phyloP scores from a whole-genome alignment of 2,329 filamentous ascomycete species.

The Aspergillus phoenicis region DNA sequence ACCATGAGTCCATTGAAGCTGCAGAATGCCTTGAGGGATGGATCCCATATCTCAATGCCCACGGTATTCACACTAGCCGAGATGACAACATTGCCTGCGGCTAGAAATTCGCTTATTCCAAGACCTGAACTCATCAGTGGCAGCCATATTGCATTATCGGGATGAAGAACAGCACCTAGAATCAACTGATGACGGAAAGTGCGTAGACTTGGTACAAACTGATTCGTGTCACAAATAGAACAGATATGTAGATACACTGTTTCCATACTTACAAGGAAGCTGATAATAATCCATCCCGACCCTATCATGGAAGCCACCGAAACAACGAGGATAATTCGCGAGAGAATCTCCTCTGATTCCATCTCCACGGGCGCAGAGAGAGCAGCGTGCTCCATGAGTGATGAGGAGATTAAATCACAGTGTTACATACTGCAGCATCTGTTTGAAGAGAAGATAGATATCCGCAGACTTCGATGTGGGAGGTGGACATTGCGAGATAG shows the following conservation, averaged over 20 bases:
- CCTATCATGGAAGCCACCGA: constrained; percentile 4
- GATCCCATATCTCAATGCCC: constrained; percentile 5
- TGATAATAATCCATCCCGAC: constrained; percentile 8
- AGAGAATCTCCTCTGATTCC: constrained; percentile 4
- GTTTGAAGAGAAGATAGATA: background rate
- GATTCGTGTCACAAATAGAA: background rate
- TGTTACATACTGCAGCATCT: background rate
- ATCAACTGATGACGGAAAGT: constrained; percentile 14
- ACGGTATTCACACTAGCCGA: constrained; percentile 7
- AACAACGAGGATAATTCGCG: constrained; percentile 1
- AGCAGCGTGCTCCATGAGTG: background rate
- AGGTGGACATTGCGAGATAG: background rate
- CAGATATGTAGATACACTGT: background rate
- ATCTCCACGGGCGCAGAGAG: background rate
- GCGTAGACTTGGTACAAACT: constrained; percentile 11
- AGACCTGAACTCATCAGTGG: constrained; percentile 1
- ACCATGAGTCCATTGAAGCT: constrained; percentile 11
- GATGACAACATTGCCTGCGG: constrained; percentile 6
- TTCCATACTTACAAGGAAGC: background rate
- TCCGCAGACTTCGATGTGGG: too few species aligned
- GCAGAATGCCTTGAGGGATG: background rate
- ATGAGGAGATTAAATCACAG: background rate
- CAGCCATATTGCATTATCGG: background rate
- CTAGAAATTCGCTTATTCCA: constrained; percentile 9
- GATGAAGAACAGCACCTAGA: background rate